Evolutionary conservation across 768 basidiomycete genomes (phyloP).

Genomic region (Rhizopogon sp.): DNA sequence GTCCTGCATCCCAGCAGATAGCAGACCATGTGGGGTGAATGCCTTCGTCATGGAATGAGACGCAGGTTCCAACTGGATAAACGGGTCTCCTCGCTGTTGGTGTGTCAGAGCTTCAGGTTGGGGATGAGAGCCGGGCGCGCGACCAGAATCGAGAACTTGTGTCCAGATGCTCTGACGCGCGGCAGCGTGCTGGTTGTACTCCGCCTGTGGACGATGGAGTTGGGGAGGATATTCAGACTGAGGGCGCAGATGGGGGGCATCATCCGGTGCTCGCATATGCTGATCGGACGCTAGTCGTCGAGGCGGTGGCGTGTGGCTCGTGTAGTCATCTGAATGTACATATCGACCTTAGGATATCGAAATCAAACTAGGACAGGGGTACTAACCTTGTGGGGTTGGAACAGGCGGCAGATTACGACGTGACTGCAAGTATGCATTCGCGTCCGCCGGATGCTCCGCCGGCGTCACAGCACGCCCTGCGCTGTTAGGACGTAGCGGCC

Average conservation of each 20-base stretch:
- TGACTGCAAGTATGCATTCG: conserved; percentile 40
- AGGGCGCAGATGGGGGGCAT: conserved; percentile 48
- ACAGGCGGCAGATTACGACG: conserved; percentile 65
- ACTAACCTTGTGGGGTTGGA: conserved; percentile 43
- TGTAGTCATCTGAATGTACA: conserved; percentile 37
- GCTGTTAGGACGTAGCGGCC: conserved; percentile 24
- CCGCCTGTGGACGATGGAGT: conserved; percentile 50
- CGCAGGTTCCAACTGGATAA: conserved; percentile 70
- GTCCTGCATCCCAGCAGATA: conserved; percentile 93
- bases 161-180: conserved; percentile 81
- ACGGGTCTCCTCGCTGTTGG: conserved; percentile 42
- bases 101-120: conserved; percentile 31
- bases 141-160: conserved; percentile 74
- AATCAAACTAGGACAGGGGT: neutral
- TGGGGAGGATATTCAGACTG: conserved; percentile 53
- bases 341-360: conserved; percentile 3
- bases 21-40: conserved; percentile 89
- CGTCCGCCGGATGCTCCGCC: conserved; percentile 25
- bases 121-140: conserved; percentile 38
- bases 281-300: conserved; percentile 53
- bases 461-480: conserved; percentile 22
- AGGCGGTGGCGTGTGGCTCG: conserved; percentile 28
- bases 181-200: conserved; percentile 46
- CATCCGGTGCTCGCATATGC: conserved; percentile 52
- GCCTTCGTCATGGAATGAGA: conserved; percentile 84